Conservation (phyloP, 257 asterid species). For the Fraxinus anomala region DNA sequence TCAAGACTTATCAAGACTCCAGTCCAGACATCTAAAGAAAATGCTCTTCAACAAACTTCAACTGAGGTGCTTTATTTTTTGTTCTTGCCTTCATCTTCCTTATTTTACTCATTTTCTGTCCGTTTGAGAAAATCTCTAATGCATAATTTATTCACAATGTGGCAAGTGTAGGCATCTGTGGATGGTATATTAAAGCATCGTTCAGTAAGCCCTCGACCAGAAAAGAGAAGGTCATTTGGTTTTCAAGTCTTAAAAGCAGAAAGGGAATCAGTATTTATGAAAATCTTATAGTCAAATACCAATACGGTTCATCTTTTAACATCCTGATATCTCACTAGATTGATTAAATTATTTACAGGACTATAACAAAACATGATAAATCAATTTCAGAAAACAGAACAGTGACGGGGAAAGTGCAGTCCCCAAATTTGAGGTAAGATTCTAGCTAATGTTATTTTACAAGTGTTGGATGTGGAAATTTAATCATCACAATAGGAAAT, state of each 20-base stretch:
- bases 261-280: constrained; percentile 1
- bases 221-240: constrained; percentile 44
- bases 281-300: neutral
- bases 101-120: constrained; percentile 9
- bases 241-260: constrained; percentile 21
- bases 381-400: constrained; percentile 39
- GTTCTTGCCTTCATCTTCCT: constrained; percentile 7
- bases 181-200: constrained; percentile 38
- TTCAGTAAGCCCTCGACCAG: constrained; percentile 37
- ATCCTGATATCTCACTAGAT: constrained; percentile 3
- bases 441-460: neutral
- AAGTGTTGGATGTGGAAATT: neutral
- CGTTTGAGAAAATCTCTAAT: constrained; percentile 18
- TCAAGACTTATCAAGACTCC: constrained; percentile 44
- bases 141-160: neutral
- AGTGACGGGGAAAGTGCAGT: constrained; percentile 33
- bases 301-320: neutral
- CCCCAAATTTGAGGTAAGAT: constrained; percentile 44
- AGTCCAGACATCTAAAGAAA: constrained; percentile 46
- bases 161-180: constrained; percentile 47
- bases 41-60: constrained; percentile 41
- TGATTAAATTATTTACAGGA: constrained; percentile 43
- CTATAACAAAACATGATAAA: constrained; percentile 27
- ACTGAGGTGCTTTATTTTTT: constrained; percentile 44
- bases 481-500: too few species aligned